Evolutionary conservation across 768 basidiomycete genomes (phyloP).

Genomic region (Cubamyces sp.): DNA sequence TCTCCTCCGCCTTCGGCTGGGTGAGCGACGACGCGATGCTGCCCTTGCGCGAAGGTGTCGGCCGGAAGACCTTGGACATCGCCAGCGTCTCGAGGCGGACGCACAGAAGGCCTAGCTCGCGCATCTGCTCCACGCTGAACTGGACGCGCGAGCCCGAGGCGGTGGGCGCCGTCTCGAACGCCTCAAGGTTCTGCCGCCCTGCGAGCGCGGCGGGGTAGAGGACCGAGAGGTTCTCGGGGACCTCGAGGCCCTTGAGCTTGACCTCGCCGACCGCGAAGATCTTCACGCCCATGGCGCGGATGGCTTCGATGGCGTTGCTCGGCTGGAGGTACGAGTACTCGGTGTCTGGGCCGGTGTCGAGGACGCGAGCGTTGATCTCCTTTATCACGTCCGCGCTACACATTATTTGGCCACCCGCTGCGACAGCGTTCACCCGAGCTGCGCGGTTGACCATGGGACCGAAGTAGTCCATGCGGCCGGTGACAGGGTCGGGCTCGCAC

Average conservation of each 20-base stretch:
- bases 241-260: constrained; percentile 93
- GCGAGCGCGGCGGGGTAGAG: constrained; percentile 79
- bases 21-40: constrained; percentile 42
- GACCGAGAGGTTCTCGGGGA: constrained; percentile 84
- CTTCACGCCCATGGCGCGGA: constrained; percentile 69
- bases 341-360: constrained; percentile 57
- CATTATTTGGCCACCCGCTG: constrained; percentile 93
- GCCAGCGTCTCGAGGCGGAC: constrained; percentile 81
- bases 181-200: constrained; percentile 63
- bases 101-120: constrained; percentile 71
- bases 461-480: constrained; percentile 94
- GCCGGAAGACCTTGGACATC: constrained; percentile 60
- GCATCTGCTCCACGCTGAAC: constrained; percentile 75
- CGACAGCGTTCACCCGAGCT: constrained; percentile 79
- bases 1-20: constrained; percentile 25
- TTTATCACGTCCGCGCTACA: constrained; percentile 85
- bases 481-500: constrained; percentile 75
- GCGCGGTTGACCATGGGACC: constrained; percentile 96
- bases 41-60: constrained; percentile 46
- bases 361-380: constrained; percentile 70
- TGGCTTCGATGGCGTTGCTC: constrained; percentile 68
- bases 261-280: constrained; percentile 84
- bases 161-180: constrained; percentile 35
- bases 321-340: constrained; percentile 63
- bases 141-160: constrained; percentile 56